A percentile compares a stretch with the other conserved stretches of the same genome.
Evolutionary conservation across 257 asterid species (phyloP).

Genomic region (Petrea volubilis): DNA sequence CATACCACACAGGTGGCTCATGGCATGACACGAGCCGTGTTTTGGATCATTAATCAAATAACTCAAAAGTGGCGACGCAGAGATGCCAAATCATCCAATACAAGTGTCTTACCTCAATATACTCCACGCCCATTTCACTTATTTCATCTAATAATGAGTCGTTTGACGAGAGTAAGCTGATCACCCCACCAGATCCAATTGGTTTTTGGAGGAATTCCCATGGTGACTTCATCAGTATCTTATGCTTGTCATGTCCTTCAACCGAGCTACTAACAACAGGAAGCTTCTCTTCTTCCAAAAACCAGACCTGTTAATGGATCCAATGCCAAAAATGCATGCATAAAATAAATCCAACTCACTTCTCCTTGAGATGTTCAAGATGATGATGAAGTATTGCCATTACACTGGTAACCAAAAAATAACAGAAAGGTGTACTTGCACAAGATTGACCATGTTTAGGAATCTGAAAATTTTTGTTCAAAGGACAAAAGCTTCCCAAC

Average conservation of each 20-base stretch:
- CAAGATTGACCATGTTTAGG: no score
- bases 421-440: no score
- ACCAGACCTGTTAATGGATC: conserved; percentile 62
- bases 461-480: no score
- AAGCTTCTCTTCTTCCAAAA: conserved; percentile 88
- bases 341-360: background rate
- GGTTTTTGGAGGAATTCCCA: conserved; percentile 89
- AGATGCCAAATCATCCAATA: background rate
- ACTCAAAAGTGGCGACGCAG: no score
- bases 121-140: conserved; percentile 68
- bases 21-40: no score
- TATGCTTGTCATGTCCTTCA: conserved; percentile 53
- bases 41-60: no score
- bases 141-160: conserved; percentile 58
- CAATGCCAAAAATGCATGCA: background rate
- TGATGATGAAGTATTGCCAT: background rate
- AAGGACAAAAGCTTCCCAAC: no score
- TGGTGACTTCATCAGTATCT: conserved; percentile 90
- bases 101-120: conserved; percentile 58
- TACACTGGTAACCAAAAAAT: no score
- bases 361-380: background rate
- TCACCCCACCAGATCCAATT: conserved; percentile 78
- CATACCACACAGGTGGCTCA: no score
- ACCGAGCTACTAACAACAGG: conserved; percentile 60
- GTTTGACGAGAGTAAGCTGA: conserved; percentile 64